phyloP scores from a whole-genome alignment of 768 basidiomycete genomes.

The Leccinellum albellum region DNA sequence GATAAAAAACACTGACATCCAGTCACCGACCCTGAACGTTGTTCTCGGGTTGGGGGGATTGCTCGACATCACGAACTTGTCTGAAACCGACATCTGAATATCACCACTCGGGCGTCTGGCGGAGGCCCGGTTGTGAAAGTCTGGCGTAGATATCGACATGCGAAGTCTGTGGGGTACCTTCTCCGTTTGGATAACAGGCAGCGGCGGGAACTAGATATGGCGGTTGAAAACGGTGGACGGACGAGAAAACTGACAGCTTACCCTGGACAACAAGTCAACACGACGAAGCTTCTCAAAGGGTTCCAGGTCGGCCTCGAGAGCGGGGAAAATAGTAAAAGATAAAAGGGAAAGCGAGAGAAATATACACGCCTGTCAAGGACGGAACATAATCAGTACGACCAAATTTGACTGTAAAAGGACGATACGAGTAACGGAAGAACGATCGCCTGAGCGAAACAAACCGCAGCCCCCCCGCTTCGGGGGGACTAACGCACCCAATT shows the following conservation, averaged over 20 bases:
- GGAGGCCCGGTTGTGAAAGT: constrained; percentile 26
- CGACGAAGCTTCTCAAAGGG: constrained; percentile 55
- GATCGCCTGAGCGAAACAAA: constrained; percentile 21
- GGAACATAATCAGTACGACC: constrained; percentile 16
- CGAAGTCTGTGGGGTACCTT: constrained; percentile 24
- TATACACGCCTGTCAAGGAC: constrained; percentile 45
- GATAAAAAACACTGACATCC: constrained; percentile 56
- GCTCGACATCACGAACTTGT: constrained; percentile 56
- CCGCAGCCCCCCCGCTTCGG: not conserved
- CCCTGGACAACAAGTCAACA: constrained; percentile 34
- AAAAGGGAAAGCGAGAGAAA: constrained; percentile 50
- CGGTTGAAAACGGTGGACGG: not conserved
- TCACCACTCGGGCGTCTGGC: constrained; percentile 1
- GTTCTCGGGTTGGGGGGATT: constrained; percentile 71
- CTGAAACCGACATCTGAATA: not conserved
- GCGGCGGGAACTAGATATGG: constrained; percentile 17
- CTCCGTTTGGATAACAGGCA: constrained; percentile 23
- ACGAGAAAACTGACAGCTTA: constrained; percentile 1
- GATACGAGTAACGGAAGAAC: not conserved
- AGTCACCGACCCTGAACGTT: constrained; percentile 66
- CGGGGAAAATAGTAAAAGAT: constrained; percentile 47
- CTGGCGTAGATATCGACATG: constrained; percentile 33
- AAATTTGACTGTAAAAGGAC: constrained; percentile 6
- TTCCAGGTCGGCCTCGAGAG: constrained; percentile 60
- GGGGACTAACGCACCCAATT: not conserved